Conservation (phyloP, 306 rosid genomes). For the Cicer cuneatum region DNA sequence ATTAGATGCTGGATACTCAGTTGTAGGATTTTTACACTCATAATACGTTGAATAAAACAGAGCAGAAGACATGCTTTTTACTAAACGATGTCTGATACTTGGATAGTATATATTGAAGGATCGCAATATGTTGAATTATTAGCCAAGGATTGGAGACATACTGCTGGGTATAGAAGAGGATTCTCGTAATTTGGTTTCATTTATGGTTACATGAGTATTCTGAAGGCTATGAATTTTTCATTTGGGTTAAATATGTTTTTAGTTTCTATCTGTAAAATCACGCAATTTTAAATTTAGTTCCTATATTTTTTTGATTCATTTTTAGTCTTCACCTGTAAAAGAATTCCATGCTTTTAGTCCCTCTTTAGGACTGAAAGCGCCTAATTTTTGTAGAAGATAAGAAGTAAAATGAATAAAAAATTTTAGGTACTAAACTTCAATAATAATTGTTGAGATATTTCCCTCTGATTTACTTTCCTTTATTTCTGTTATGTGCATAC, state of each 20-base stretch:
- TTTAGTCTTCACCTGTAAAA: not conserved
- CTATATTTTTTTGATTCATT: not conserved
- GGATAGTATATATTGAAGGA: no score
- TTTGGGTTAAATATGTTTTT: not conserved
- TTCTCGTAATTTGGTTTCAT: not conserved
- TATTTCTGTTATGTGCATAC: no score
- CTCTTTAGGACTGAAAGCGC: no score
- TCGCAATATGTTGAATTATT: not conserved
- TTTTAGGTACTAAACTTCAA: no score
- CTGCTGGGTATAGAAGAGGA: not conserved
- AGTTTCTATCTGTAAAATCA: not conserved
- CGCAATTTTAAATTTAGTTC: not conserved
- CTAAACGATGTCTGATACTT: no score
- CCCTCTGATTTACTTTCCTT: no score
- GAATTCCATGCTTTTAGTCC: not conserved
- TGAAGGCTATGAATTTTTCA: not conserved
- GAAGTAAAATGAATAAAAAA: no score
- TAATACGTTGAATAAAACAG: slow-evolving; percentile 1
- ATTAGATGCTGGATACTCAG: slow-evolving; percentile 1
- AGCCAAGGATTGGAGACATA: not conserved
- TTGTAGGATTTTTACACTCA: slow-evolving; percentile 28
- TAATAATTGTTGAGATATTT: no score
- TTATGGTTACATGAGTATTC: not conserved
- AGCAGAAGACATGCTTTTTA: no score
- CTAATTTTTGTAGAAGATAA: no score